Evolutionary conservation across 768 basidiomycete genomes (phyloP), one percentile per base, ranked within the genome.

Genomic region (Tephrocybe rancida): DNA sequence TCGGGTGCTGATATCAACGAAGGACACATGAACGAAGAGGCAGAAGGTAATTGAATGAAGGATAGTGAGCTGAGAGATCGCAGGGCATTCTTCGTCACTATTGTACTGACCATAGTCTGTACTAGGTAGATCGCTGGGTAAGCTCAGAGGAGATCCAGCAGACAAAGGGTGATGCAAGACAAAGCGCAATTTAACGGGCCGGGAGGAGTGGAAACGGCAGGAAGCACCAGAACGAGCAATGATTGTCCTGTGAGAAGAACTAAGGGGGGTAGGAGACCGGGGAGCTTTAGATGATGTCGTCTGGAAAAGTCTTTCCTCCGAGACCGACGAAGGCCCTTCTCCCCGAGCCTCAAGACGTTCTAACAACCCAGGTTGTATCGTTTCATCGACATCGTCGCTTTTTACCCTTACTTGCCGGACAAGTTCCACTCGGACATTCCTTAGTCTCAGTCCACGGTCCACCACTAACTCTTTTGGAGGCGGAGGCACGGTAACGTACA

Each of bases 161-260:
- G 80, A 74, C 3, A 77, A 73, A 18, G 79, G 72, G 47, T 83
- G 86, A 62, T 92, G 92, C 14, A 98, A 75, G 25, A 95, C 74
- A 55, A 98, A 90, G 3, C 93, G 84, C 34, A 92, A 77, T 58
- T 80, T 88, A 55, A 95, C 81, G 3, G 88, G 79, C 13, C 80
- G 81, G 41, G 82, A 78, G 0, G 86, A 82, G 60, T 97, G 94
- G 66, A 97, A 94, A 42, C 93, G 86, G 67, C 93, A 94, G 18
- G 92, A 88, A 38, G 94, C 95, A 42, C 96, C 96, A 13, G 95
- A 94, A 6, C 88, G 83, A 11, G 92, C 86, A 24, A 98, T 75
- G 46, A 87, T 76, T 2, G 79, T 75, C 34, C 76, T 72, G 59
- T 60, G 52, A 25, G 52, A 60, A 8, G 42, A 35, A 26, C 29